Evolutionary conservation across 768 basidiomycete species (phyloP).

Genomic region (Termitomyces sp.): DNA sequence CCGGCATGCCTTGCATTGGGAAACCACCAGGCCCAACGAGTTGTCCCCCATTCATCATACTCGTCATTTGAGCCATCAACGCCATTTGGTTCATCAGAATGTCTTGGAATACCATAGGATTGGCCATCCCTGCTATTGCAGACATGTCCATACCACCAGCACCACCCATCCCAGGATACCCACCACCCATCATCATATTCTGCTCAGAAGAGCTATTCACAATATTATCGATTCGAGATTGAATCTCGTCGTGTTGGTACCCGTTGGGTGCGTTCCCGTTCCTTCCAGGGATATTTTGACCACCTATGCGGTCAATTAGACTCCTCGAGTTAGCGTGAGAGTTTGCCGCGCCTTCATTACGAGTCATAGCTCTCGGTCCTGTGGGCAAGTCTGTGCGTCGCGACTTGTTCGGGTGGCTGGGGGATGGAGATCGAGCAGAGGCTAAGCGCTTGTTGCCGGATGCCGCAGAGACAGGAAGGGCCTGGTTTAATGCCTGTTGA

Average conservation of each 20-base stretch:
- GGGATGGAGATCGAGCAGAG: conserved; percentile 67
- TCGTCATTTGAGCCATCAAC: conserved; percentile 93
- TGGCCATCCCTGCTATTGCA: conserved; percentile 55
- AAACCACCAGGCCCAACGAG: conserved; percentile 57
- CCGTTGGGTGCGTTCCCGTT: conserved; percentile 34
- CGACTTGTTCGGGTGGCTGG: conserved; percentile 64
- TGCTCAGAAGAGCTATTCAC: conserved; percentile 55
- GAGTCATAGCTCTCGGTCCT: conserved; percentile 82
- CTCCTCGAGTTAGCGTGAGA: conserved; percentile 48
- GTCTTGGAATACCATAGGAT: conserved; percentile 77
- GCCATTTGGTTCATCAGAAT: conserved; percentile 93
- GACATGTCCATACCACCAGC: conserved; percentile 62
- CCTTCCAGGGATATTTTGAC: conserved; percentile 38
- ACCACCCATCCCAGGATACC: conserved; percentile 41
- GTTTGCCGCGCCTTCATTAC: conserved; percentile 32
- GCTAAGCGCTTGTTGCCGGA: conserved; percentile 63
- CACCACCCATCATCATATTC: conserved; percentile 54
- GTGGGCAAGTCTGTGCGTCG: conserved; percentile 78
- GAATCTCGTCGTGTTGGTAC: conserved; percentile 64
- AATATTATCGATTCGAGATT: conserved; percentile 77
- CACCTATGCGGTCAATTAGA: conserved; percentile 81
- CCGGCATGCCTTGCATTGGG: conserved; percentile 57
- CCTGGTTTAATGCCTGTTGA: conserved; percentile 73
- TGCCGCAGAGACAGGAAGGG: conserved; percentile 47
- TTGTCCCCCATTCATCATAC: conserved; percentile 65